Base-by-base conservation (phyloP, 495 filamentous ascomycete genomes). In the Venustampulla echinocandica region DNA sequence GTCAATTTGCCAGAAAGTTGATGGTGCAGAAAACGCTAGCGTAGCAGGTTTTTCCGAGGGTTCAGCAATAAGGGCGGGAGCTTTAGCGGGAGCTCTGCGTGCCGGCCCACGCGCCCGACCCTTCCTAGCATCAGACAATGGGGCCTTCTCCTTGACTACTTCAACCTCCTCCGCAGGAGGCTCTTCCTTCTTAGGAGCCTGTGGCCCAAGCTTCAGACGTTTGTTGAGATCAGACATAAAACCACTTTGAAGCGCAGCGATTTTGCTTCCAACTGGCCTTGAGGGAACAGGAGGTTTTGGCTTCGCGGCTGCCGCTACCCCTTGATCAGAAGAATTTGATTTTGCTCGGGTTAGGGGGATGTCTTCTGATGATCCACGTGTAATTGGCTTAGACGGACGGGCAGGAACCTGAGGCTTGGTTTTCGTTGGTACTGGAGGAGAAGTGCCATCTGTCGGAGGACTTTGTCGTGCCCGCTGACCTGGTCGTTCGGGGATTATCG, bases 161-260 rank as follows among this genome's bases (percentile, higher is more conserved):
- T 70, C 72, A n/a, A 64, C 61, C 38, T 79, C 75, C 37, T 80
- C 75, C 15, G 70, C 64, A 10, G 54, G 54, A 3, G 68, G 43
- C 52, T 86, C 84, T 55, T 84, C 78, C 67, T 86, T 84, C 44
- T 80, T 79, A 18, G 79, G 77, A 15, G 67, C 75, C 51, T 83
- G 80, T 10, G 87, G 90, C 11, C 93, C 92, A 5, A 89, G 62
- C 61, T 84, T 80, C 30, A 98, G 69, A 13, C 87, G 79, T 13
- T 82, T 84, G 61, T 97, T 92, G 30, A 98, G 65, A 59, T 97
- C 90, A 22, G 76, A 83, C 68, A 97, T 75, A 65, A 97, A 96
- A 2, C 86, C 88, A 13, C 84, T 83, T 64, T 92, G 87, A 42
- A 97, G 60, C 18, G 89, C 85, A 13, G 89, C 87, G 57, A 98